Percentiles rank a stretch among this genome's conserved stretches.
Conservation (phyloP, 495 filamentous ascomycete genomes). For the Neurospora terricola region DNA sequence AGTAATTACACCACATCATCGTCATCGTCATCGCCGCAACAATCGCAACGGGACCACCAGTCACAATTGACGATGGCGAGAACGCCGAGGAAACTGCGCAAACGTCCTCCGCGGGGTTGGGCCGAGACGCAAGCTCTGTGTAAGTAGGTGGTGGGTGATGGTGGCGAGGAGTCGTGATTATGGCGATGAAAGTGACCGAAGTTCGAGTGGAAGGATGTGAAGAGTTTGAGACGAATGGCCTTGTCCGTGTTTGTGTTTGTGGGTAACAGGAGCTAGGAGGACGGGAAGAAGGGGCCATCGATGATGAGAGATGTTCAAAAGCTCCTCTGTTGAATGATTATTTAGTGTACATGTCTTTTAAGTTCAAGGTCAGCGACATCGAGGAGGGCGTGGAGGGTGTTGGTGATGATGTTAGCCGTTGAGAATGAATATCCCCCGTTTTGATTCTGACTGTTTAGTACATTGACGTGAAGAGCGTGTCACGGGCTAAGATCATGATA, state of each 20-base stretch:
- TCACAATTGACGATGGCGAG: not conserved
- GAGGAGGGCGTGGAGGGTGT: not conserved
- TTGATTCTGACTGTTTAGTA: no score
- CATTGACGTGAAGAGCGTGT: no score
- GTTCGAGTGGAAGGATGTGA: not conserved
- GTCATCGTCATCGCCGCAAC: slow-evolving; percentile 14
- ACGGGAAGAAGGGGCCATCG: not conserved
- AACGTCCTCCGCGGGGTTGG: slow-evolving; percentile 30
- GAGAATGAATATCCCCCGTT: not conserved
- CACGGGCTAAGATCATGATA: not conserved
- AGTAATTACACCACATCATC: slow-evolving; percentile 2
- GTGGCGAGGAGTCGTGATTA: not conserved
- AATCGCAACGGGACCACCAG: not conserved
- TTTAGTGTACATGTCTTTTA: not conserved
- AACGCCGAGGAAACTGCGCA: slow-evolving; percentile 37
- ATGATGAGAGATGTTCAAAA: not conserved
- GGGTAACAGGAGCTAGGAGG: no score
- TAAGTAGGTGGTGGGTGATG: slow-evolving; percentile 9
- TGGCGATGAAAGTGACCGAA: not conserved
- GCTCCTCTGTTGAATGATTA: not conserved
- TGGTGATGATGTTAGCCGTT: not conserved
- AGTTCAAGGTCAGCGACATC: not conserved
- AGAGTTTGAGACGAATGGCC: no score
- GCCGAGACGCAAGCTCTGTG: slow-evolving; percentile 21
- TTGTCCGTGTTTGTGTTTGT: no score